Evolutionary conservation across 2,329 filamentous ascomycete genomes (phyloP), one percentile per base, ranked within the genome.

Genomic region (Phoma sp.): DNA sequence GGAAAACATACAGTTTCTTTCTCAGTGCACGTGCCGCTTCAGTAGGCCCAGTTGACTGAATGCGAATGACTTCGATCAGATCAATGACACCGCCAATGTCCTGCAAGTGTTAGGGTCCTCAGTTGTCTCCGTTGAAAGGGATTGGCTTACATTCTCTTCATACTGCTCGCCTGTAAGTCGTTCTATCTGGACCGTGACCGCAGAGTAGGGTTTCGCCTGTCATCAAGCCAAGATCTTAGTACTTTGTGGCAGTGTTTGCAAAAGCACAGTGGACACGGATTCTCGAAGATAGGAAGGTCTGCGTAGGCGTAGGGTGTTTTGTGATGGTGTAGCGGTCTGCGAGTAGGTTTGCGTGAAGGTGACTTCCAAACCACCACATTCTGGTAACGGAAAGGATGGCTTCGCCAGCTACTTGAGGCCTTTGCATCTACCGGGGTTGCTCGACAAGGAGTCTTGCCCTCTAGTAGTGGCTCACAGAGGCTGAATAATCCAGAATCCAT

Each of bases 1-100:
- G n/a, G 9, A 29, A 10, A 7, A 73, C 84, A 70, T 74, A 88
- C 83, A 99, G 85, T 80, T 98, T 98, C 84, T 99, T 99, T 57
- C 95, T 87, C 66, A 99, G 85, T 42, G 95, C 93, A 70, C 95
- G 86, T 48, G 93, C 91, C 55, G 93, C 93, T 79, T 99, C 95
- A 10, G 86, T 84, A 1, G 95, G 91, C 0, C 95, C 95, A 6
- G 90, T 89, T 24, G 84, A 83, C 76, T 99, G 95, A 55, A 99
- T 86, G 62, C 90, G 89, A 72, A 99, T 90, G 52, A 95, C 91
- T 75, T 99, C 95, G 60, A 98, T 90, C 23, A 99, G 86, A 67
- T 98, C 93, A 36, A 93, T 90, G 61, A 99, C 91, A 23, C 93
- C 95, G 66, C 90, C 89, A 33, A 96, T 81, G 73, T 98, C 70